Evolutionary conservation across 2,329 filamentous ascomycete genomes (phyloP).

Genomic region (Hypoxylon rubiginosum): DNA sequence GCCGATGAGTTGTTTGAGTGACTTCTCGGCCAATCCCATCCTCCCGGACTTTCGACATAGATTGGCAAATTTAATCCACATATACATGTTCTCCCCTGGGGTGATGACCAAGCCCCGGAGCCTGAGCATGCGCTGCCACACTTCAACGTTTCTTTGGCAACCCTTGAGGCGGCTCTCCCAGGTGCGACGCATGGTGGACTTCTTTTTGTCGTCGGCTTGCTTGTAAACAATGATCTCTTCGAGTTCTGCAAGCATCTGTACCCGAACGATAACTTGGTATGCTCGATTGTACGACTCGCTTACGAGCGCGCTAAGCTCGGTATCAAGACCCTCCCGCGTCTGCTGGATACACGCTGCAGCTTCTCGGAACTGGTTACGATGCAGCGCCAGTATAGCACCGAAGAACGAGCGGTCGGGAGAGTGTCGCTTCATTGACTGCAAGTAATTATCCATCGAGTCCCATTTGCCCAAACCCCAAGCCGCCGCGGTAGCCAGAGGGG

Average conservation of each 20-base stretch:
- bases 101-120: constrained; percentile 92
- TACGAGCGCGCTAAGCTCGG: constrained; percentile 94
- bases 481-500: constrained; percentile 92
- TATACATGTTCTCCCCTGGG: constrained; percentile 93
- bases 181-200: constrained; percentile 89
- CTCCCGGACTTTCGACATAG: constrained; percentile 96
- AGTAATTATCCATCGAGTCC: constrained; percentile 98
- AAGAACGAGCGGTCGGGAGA: constrained; percentile 98
- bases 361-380: constrained; percentile 95
- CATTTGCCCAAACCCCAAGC: constrained; percentile 98
- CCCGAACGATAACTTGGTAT: constrained; percentile 96
- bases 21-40: constrained; percentile 95
- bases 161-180: constrained; percentile 97
- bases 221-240: constrained; percentile 99
- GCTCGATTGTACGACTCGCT: constrained; percentile 98
- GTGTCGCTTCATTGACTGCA: constrained; percentile 92
- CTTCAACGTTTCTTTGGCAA: constrained; percentile 96
- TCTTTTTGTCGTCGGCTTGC: constrained; percentile 89
- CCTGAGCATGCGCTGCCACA: constrained; percentile 98
- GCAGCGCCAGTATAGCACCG: constrained; percentile 92
- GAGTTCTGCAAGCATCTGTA: constrained; percentile 98
- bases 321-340: constrained; percentile 92
- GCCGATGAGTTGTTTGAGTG: constrained; percentile 89
- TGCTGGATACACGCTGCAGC: constrained; percentile 91
- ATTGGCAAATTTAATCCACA: constrained; percentile 99